Evolutionary conservation across 345 rosid species (phyloP), one percentile per base, ranked within the genome.

Genomic region (Eucalyptus rudis): DNA sequence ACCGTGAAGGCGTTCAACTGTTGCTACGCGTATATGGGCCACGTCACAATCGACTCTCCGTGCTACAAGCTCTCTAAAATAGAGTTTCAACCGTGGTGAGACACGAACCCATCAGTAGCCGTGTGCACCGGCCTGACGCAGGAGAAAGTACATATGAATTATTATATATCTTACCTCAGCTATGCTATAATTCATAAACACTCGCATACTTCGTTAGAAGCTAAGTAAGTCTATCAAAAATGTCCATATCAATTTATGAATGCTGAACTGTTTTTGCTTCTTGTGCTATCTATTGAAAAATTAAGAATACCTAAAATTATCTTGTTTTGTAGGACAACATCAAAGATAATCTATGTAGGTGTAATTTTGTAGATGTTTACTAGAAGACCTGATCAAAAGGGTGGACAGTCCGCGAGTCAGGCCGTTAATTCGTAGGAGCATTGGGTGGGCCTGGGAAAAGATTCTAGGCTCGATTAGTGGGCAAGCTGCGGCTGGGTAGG

Each of bases 71-170:
- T 94, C 93, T 94, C 94, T 5, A 91, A 31, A 29, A 89, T 54
- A 1, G 94, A 93, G 90, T 94, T 94, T 95, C 93, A 93, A 6
- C 96, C 94, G 13, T 90, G 64, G n/a, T 94, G 95, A 17, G 95
- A 93, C 24, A 94, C 90, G 43, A 94, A 94, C 25, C 91, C 95
- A 86, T 92, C 92, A 40, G 91, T 88, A 3, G 95, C 88, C 10
- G 66, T 66, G 79, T 93, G 94, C 5, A 90, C 89, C 76, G 86
- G n/a, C 91, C 71, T 36, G 4, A 4, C 54, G 52, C 20, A 14
- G 10, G 19, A n/a, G 36, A n/a, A 64, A n/a, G 76, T n/a, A n/a
- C 36, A 62, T 29, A 29, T 29, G 36, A n/a, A 64, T 14, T n/a
- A 64, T 29, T 29, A 12, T n/a, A n/a, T 29, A 64, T 7, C 9